Percentiles rank a stretch among this genome's conserved stretches.
These are phyloP conservation scores for Nepenthes alata DNA, from an alignment of 179 eudicot species.

Conservation along the genomic window DNA sequence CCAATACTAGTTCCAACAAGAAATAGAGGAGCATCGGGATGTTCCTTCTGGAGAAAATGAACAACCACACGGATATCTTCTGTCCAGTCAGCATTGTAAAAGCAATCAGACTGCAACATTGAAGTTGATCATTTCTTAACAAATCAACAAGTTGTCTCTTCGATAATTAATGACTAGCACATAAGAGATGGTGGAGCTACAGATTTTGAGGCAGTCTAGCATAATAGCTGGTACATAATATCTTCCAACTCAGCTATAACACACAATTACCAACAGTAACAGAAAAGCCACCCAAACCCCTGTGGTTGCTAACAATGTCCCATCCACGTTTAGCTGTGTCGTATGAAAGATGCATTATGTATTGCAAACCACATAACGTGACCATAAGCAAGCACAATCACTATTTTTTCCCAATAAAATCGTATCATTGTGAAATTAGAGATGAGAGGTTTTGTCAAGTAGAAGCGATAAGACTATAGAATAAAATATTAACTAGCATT, in stretches of 20 bases:
- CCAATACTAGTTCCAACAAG: constrained; percentile 91
- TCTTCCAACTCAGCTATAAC: background rate
- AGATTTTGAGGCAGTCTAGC: background rate
- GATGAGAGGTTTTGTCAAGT: too few species aligned
- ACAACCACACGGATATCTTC: constrained; percentile 65
- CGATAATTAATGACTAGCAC: background rate
- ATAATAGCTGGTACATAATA: background rate
- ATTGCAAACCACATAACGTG: constrained; percentile 31
- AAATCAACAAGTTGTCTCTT: too few species aligned
- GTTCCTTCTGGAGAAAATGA: constrained; percentile 42
- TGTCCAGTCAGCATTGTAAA: constrained; percentile 86
- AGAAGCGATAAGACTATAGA: too few species aligned
- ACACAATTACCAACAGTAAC: constrained; percentile 54
- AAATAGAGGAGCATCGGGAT: constrained; percentile 71
- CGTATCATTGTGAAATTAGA: background rate
- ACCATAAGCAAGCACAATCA: background rate
- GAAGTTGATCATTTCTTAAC: too few species aligned
- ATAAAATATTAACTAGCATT: too few species aligned
- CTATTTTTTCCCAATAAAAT: background rate
- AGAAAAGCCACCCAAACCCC: constrained; percentile 92
- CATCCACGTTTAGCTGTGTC: constrained; percentile 65
- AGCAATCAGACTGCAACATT: constrained; percentile 68
- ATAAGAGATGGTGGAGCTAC: too few species aligned
- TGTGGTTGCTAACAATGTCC: constrained; percentile 85
- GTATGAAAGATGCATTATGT: constrained; percentile 61